Conservation (phyloP, 345 rosid genomes). For the Acer yangbiense region DNA sequence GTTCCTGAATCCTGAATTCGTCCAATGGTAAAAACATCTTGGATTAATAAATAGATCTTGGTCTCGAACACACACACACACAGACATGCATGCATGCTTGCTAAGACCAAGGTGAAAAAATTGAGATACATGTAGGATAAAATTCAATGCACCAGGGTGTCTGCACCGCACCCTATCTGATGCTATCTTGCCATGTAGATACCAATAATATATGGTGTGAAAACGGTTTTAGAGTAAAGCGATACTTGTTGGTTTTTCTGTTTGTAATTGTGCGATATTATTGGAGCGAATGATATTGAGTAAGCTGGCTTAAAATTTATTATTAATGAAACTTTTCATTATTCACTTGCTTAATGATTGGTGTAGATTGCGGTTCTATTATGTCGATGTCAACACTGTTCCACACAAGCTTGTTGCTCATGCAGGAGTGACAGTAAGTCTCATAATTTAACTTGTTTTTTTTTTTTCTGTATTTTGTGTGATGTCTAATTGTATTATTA, state of each 20-base stretch:
- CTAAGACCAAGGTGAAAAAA: neutral
- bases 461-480: neutral
- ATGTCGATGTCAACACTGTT: conserved; percentile 80
- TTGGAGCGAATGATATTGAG: neutral
- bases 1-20: neutral
- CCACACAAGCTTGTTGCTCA: conserved; percentile 71
- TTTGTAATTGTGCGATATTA: conserved; percentile 12
- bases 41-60: neutral
- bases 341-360: neutral
- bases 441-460: neutral
- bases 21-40: neutral
- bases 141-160: too few relatives aligned
- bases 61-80: neutral
- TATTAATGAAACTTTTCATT: conserved; percentile 6
- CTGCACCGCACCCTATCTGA: too few relatives aligned
- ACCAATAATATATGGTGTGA: neutral
- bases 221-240: neutral
- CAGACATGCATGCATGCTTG: neutral
- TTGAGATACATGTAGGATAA: neutral
- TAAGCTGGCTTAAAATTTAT: neutral
- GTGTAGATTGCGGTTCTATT: conserved; percentile 70
- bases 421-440: conserved; percentile 90
- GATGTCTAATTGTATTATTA: neutral
- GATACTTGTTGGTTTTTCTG: neutral
- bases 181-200: too few relatives aligned